Base-by-base conservation (phyloP, 2,329 filamentous ascomycete species). In the Botrytis paeoniae region DNA sequence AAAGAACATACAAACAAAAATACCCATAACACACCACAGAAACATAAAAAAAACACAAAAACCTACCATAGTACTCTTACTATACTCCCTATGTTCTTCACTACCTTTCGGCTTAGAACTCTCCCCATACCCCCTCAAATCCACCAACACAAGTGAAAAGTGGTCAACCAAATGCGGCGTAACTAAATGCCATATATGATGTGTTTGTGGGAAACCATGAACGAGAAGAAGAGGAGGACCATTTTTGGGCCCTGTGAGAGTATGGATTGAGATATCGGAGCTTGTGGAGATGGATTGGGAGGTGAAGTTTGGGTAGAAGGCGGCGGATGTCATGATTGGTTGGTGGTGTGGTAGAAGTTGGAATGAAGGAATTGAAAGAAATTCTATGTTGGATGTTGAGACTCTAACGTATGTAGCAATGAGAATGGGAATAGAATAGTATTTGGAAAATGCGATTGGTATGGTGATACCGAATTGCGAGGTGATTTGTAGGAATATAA, bases 131-230 rank as follows among this genome's bases (percentile, higher is more conserved):
- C 86, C 86, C 29, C 86, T 85, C 14, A 88, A 81, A 76, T 88
- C 86, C 3, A 85, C 78, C 4, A 84, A 77, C 4, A 88, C 77
- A 6, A 87, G 75, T 0, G 81, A 84, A 80, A 83, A 87, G 3
- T 76, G 76, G 20, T 78, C 76, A 0, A 79, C 76, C 1, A 88
- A 81, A 35, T 80, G 78, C 0, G 82, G 82, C 0, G 83, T 81
- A 1, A 88, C 79, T 9, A 79, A 78, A 77, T 88, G 85, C 86
- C 86, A 88, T 29, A 87, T 87, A 74, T 85, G 84, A 29, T 83
- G 81, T 7, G 82, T 87, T 77, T 88, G 85, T 0, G 86, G 86
- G 75, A 85, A 88, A 51, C 86, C 86, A 71, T 88, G 86, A 10
- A 88, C 79, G 12, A 88, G 80, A 22, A 85, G 80, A 10, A 88